These are phyloP conservation scores for Pichia sp. DNA, from an alignment of 1,139 yeast species.

Conservation along the genomic window DNA sequence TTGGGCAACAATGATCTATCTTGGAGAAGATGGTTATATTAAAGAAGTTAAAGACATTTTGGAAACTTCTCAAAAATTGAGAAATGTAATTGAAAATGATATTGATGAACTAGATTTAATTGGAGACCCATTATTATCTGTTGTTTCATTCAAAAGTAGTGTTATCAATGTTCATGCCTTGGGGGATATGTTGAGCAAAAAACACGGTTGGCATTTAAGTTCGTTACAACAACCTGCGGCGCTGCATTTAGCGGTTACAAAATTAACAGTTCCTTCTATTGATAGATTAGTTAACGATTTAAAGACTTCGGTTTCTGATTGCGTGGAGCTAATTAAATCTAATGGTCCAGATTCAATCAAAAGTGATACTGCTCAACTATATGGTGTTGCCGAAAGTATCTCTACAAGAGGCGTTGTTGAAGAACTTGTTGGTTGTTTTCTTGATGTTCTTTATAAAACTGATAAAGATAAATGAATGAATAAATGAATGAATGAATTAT, in stretches of 20 bases:
- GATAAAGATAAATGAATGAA: slow-evolving; percentile 9
- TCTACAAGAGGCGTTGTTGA: slow-evolving; percentile 83
- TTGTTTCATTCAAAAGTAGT: slow-evolving; percentile 64
- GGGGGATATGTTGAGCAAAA: slow-evolving; percentile 57
- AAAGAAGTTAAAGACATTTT: slow-evolving; percentile 64
- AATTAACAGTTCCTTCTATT: slow-evolving; percentile 56
- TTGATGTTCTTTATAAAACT: slow-evolving; percentile 67
- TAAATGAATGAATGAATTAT: background rate
- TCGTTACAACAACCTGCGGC: slow-evolving; percentile 88
- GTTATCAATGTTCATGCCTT: slow-evolving; percentile 63
- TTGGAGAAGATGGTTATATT: slow-evolving; percentile 77
- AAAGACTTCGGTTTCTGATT: slow-evolving; percentile 39
- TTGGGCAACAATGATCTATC: slow-evolving; percentile 83
- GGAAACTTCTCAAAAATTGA: slow-evolving; percentile 53
- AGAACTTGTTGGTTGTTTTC: slow-evolving; percentile 65
- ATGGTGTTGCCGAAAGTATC: slow-evolving; percentile 93
- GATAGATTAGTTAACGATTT: slow-evolving; percentile 58
- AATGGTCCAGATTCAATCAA: slow-evolving; percentile 32
- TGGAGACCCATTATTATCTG: slow-evolving; percentile 84
- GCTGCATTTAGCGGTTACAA: slow-evolving; percentile 81
- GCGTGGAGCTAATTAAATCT: slow-evolving; percentile 9
- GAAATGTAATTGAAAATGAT: slow-evolving; percentile 39
- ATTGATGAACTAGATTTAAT: slow-evolving; percentile 55
- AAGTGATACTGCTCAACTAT: slow-evolving; percentile 75
- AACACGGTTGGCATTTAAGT: slow-evolving; percentile 81